These are phyloP conservation scores for Barbatosphaeria neglecta DNA, from an alignment of 495 filamentous ascomycete species.

Conservation along the genomic window DNA sequence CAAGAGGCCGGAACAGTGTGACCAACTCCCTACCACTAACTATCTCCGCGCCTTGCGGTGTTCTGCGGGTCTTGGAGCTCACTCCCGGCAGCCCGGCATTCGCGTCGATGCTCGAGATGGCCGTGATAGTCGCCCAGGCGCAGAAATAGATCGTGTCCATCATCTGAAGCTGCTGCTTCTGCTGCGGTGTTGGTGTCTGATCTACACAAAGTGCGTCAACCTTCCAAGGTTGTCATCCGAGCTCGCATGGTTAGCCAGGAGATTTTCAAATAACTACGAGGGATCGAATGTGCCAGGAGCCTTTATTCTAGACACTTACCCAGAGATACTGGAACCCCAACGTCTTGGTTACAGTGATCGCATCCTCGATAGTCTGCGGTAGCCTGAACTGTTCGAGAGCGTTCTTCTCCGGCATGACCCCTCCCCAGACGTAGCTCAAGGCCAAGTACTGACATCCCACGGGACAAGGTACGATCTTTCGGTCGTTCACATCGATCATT, in stretches of 20 bases:
- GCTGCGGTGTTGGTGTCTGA: conserved; percentile 6
- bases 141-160: conserved; percentile 9
- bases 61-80: neutral
- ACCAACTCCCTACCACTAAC: conserved; percentile 3
- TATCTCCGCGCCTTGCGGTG: conserved; percentile 2
- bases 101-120: conserved; percentile 1
- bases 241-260: no score
- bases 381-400: conserved; percentile 7
- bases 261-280: no score
- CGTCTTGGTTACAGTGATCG: conserved; percentile 6
- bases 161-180: conserved; percentile 3
- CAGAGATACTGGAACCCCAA: conserved; percentile 10
- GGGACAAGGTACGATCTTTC: conserved; percentile 8
- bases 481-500: conserved; percentile 8
- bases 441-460: conserved; percentile 6
- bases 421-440: conserved; percentile 11
- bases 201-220: conserved; percentile 13
- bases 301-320: conserved; percentile 4
- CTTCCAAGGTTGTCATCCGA: no score
- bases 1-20: conserved; percentile 3
- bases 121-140: conserved; percentile 1
- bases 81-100: conserved; percentile 8
- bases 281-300: neutral
- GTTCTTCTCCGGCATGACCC: conserved; percentile 3
- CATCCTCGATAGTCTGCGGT: conserved; percentile 13